A percentile compares a stretch with the other conserved stretches of the same genome.
phyloP scores from a whole-genome alignment of 305 asterid species.

The Fraxinus sp. region DNA sequence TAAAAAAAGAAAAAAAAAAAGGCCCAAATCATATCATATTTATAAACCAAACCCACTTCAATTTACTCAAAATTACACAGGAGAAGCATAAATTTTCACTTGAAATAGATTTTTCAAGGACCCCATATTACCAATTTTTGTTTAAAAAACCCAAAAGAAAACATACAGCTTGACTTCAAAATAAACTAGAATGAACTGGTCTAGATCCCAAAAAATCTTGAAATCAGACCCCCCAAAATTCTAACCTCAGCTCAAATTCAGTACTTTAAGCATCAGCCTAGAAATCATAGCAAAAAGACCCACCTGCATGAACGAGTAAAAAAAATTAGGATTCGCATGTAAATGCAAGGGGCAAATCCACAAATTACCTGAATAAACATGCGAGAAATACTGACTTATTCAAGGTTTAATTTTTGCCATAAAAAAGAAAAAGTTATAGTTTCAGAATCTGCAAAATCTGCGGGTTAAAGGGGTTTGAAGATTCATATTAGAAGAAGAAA shows the following conservation, averaged over 20 bases:
- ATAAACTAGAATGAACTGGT: constrained; percentile 16
- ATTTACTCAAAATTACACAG: background rate
- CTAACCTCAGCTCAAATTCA: constrained; percentile 34
- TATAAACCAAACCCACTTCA: constrained; percentile 27
- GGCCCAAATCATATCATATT: constrained; percentile 20
- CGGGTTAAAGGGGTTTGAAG: constrained; percentile 19
- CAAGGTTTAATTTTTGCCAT: background rate
- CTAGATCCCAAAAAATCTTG: constrained; percentile 25
- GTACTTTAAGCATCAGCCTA: constrained; percentile 21
- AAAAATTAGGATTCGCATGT: constrained; percentile 22
- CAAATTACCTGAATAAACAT: constrained; percentile 10
- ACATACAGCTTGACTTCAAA: constrained; percentile 17
- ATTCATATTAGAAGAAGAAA: constrained; percentile 14
- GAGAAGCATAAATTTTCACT: background rate
- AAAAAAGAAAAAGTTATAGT: background rate
- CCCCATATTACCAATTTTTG: background rate
- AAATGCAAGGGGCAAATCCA: constrained; percentile 21
- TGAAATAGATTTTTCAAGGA: background rate
- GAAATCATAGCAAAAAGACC: constrained; percentile 24
- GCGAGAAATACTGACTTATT: constrained; percentile 14
- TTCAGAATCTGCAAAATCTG: constrained; percentile 2
- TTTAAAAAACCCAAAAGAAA: background rate
- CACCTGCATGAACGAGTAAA: constrained; percentile 26
- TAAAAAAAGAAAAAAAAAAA: no score
- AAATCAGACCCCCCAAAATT: constrained; percentile 15